Conservation (phyloP, 306 rosid genomes). For the Quercus aquifolioides region DNA sequence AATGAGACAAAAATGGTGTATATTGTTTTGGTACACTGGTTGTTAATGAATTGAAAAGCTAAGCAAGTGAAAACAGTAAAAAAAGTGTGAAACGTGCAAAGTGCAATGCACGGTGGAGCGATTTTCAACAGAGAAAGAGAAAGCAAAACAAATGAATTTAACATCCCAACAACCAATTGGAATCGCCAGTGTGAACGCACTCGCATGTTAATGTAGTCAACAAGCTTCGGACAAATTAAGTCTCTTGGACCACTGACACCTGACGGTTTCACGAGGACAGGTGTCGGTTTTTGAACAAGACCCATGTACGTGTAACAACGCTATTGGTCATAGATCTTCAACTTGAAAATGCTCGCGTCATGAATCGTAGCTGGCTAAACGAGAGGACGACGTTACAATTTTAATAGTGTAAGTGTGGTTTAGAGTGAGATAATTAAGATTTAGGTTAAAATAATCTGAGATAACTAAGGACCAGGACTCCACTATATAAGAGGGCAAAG, state of each 20-base stretch:
- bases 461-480: not conserved
- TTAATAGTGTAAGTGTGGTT: conserved; percentile 14
- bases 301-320: not conserved
- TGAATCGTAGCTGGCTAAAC: not conserved
- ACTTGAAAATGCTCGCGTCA: conserved; percentile 13
- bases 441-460: conserved; percentile 11
- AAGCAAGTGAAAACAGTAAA: too few relatives aligned
- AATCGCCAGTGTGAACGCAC: conserved; percentile 41
- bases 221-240: conserved; percentile 13
- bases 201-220: conserved; percentile 25
- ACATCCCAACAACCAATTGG: not conserved
- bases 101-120: not conserved
- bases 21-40: too few relatives aligned
- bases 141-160: not conserved
- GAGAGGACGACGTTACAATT: not conserved
- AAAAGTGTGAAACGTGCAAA: too few relatives aligned
- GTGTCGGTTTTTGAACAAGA: not conserved
- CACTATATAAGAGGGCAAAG: conserved; percentile 31
- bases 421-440: conserved; percentile 26
- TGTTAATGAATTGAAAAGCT: too few relatives aligned
- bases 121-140: not conserved
- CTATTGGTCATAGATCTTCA: not conserved
- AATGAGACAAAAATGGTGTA: too few relatives aligned
- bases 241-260: conserved; percentile 34
- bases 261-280: conserved; percentile 26